These are phyloP conservation scores for Fusarium staphyleae DNA, from an alignment of 2,329 filamentous ascomycete species.

Conservation along the genomic window DNA sequence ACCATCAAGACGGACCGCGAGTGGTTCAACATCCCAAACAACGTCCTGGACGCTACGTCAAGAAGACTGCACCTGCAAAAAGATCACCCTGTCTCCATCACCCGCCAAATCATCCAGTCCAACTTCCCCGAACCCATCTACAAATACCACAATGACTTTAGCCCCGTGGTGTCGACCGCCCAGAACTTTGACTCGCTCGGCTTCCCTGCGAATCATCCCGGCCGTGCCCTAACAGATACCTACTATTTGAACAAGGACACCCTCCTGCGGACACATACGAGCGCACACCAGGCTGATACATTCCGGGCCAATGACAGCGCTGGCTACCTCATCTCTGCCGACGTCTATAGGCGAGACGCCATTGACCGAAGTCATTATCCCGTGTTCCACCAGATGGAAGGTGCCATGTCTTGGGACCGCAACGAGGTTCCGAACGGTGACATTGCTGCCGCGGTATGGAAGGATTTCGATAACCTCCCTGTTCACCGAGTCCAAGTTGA, in stretches of 20 bases:
- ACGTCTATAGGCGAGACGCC: slow-evolving; percentile 94
- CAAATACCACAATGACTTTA: slow-evolving; percentile 78
- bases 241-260: slow-evolving; percentile 91
- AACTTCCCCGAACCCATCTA: slow-evolving; percentile 78
- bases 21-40: slow-evolving; percentile 85
- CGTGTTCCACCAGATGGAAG: slow-evolving; percentile 99
- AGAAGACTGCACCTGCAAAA: slow-evolving; percentile 88
- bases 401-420: slow-evolving; percentile 87
- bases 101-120: slow-evolving; percentile 89
- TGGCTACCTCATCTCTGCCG: slow-evolving; percentile 90
- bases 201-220: slow-evolving; percentile 87
- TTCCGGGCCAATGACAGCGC: slow-evolving; percentile 75
- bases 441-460: slow-evolving; percentile 70
- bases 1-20: slow-evolving; percentile 65
- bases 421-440: slow-evolving; percentile 63
- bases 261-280: slow-evolving; percentile 91
- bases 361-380: slow-evolving; percentile 96
- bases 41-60: slow-evolving; percentile 76
- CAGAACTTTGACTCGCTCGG: slow-evolving; percentile 98
- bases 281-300: slow-evolving; percentile 86
- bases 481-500: slow-evolving; percentile 78
- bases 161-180: slow-evolving; percentile 81
- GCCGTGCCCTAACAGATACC: slow-evolving; percentile 86
- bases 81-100: slow-evolving; percentile 90
- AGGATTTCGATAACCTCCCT: slow-evolving; percentile 75